Evolutionary conservation across 768 basidiomycete species (phyloP).

Genomic region (Termitomyces sp.): DNA sequence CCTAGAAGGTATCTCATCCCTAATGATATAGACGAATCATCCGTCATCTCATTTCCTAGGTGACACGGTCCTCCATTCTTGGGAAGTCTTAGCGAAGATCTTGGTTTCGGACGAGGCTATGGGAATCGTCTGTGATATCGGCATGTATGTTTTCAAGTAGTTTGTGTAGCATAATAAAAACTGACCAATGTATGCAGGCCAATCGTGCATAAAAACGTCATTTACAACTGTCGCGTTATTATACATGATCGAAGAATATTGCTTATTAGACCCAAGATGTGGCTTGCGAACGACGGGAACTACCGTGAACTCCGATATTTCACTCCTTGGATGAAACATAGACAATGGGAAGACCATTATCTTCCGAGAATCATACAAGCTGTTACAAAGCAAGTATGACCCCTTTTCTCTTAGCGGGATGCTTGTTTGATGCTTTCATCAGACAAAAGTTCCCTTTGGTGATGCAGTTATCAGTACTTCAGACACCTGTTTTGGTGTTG

Average conservation of each 20-base stretch:
- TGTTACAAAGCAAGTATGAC: conserved; percentile 79
- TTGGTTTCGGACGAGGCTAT: conserved; percentile 71
- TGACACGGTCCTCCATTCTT: conserved; percentile 94
- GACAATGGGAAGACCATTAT: conserved; percentile 88
- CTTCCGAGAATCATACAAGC: conserved; percentile 86
- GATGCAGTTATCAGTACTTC: conserved; percentile 91
- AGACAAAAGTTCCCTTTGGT: conserved; percentile 93
- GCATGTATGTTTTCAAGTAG: conserved; percentile 62
- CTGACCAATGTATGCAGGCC: conserved; percentile 59
- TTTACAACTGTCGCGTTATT: conserved; percentile 94
- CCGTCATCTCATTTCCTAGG: conserved; percentile 43
- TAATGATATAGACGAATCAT: background rate
- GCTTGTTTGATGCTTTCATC: background rate
- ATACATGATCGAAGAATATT: conserved; percentile 84
- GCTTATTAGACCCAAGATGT: conserved; percentile 98
- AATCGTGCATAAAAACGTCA: conserved; percentile 95
- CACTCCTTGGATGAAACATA: conserved; percentile 91
- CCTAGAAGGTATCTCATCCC: conserved; percentile 67
- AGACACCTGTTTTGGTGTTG: conserved; percentile 96
- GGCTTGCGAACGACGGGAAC: conserved; percentile 98
- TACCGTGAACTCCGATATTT: conserved; percentile 90
- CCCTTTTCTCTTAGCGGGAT: background rate
- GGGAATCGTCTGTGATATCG: conserved; percentile 94
- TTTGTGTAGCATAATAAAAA: background rate
- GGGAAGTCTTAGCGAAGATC: conserved; percentile 96